A percentile compares a stretch with the other conserved stretches of the same genome.
Conservation (phyloP, 2,329 filamentous ascomycete species). For the Clarireedia paspali region DNA sequence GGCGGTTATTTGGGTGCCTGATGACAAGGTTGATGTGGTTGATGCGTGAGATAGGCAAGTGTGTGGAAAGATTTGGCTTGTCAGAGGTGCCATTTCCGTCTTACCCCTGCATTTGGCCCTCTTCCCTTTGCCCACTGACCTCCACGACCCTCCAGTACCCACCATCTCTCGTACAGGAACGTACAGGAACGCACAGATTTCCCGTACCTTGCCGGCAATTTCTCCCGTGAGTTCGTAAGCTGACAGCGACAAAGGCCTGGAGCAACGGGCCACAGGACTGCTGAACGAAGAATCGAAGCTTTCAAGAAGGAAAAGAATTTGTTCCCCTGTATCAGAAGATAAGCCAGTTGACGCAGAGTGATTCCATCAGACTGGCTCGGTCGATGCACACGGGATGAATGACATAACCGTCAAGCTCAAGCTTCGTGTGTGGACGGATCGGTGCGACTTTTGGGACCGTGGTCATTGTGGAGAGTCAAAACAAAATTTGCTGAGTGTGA, state of each 20-base stretch:
- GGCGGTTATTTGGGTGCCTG: not conserved
- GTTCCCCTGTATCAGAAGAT: not conserved
- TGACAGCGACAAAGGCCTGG: not conserved
- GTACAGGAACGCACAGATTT: not conserved
- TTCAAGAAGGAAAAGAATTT: not conserved
- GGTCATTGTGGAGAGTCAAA: too few species aligned
- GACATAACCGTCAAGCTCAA: too few species aligned
- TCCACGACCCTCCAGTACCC: not conserved
- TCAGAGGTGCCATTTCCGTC: not conserved
- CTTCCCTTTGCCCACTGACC: not conserved
- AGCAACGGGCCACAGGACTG: not conserved
- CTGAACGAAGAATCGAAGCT: not conserved
- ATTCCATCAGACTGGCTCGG: conserved; percentile 3
- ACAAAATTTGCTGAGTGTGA: too few species aligned
- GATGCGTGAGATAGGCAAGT: not conserved
- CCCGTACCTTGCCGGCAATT: conserved; percentile 3
- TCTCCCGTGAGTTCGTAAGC: not conserved
- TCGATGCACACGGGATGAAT: too few species aligned
- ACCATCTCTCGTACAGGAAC: not conserved
- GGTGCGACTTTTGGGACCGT: too few species aligned
- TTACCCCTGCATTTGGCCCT: conserved; percentile 4
- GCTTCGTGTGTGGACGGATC: too few species aligned
- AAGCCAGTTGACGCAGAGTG: conserved; percentile 6
- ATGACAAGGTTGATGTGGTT: not conserved
- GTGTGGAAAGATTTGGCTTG: not conserved